phyloP scores from a whole-genome alignment of 805 yeast species.

The Jamesozyma lodderae region DNA sequence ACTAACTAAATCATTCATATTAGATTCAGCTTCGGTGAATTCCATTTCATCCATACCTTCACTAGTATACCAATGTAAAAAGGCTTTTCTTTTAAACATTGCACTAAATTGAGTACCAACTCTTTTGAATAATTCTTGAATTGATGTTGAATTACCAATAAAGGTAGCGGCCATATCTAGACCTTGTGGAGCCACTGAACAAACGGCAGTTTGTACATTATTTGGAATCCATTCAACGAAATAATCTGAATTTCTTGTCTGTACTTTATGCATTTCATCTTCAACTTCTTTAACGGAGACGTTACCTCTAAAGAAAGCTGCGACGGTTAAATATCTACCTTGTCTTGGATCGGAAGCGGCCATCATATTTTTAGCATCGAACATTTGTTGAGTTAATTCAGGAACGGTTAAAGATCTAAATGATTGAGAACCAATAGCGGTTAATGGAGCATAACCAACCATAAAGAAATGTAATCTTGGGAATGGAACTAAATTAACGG shows the following conservation, averaged over 20 bases:
- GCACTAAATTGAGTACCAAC: conserved; percentile 83
- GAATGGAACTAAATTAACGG: conserved; percentile 91
- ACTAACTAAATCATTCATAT: conserved; percentile 78
- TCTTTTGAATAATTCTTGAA: conserved; percentile 84
- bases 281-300: conserved; percentile 90
- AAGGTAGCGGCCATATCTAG: conserved; percentile 87
- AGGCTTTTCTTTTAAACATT: conserved; percentile 90
- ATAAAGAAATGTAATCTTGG: conserved; percentile 92
- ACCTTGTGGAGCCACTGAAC: conserved; percentile 81
- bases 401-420: conserved; percentile 82
- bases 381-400: conserved; percentile 88
- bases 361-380: conserved; percentile 90
- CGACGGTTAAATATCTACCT: conserved; percentile 87
- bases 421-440: conserved; percentile 69
- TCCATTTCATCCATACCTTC: conserved; percentile 97
- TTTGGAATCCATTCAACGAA: conserved; percentile 96
- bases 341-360: conserved; percentile 87
- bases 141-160: conserved; percentile 87
- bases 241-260: conserved; percentile 69
- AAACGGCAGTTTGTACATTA: conserved; percentile 88
- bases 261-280: conserved; percentile 82
- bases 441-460: conserved; percentile 91
- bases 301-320: conserved; percentile 90
- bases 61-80: conserved; percentile 91
- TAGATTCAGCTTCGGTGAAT: conserved; percentile 88